Base-by-base conservation (phyloP, 1,284 basidiomycete genomes). In the Tylopilus orsonianus region DNA sequence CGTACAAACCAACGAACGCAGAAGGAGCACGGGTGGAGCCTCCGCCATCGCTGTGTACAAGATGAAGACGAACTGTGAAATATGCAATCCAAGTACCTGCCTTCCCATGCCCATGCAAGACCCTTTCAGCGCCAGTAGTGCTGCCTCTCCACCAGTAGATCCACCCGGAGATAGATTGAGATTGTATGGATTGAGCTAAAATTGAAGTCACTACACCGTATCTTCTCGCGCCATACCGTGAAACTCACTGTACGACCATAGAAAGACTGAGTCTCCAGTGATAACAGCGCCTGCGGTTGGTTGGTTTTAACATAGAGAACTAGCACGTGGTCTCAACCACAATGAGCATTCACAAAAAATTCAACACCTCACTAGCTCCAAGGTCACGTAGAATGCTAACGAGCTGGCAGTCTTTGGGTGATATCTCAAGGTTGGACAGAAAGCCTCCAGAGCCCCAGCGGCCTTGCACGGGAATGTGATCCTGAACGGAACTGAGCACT, bases 141-240 rank as follows among this genome's bases (percentile, higher is more conserved):
- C 77, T 0, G 75, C 69, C 59, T 80, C 79, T 24, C 79, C 80
- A 10, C 79, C 79, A 4, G 72, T 74, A 29, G 71, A 73, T 23
- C 79, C 80, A 13, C 79, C 78, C 0, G 72, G 58, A 1, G 73
- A 70, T 9, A 77, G 59, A 39, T 60, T 54, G 1, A 71, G 71
- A 52, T 80, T 79, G 62, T 66, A 62, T 3, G 78, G 79, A 52
- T 80, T 79, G 10, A 69, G 56, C 38, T 65, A 19, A 33, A 36
- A 41, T 19, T 27, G 26, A 16, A 20, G 27, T 55, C 9, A 58
- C 22, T 18, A n/a, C 22, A 12, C 10, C 1, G 2, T 14, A 44
- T 30, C 18, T 8, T 27, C 4, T 24, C 1, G 5, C 3, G 5
- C 5, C 0, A 14, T 5, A 30, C 13, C 14, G 8, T 9, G 13